Percentiles rank a stretch among this genome's conserved stretches.
Evolutionary conservation across 1,284 basidiomycete species (phyloP).

Genomic region (Lignosus rhinocerotis): DNA sequence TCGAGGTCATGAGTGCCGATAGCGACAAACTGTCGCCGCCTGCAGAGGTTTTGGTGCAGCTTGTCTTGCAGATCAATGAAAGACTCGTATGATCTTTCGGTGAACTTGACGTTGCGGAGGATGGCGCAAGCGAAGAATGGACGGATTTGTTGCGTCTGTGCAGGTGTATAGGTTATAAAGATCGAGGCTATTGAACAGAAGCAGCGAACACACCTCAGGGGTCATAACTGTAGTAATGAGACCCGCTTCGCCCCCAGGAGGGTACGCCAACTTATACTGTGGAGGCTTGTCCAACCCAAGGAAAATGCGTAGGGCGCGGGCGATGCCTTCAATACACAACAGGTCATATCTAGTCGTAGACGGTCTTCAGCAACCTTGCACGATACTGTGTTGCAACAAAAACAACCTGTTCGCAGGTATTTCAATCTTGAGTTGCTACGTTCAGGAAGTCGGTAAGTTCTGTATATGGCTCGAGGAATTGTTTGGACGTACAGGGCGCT

Average conservation of each 20-base stretch:
- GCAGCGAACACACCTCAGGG: conserved; percentile 58
- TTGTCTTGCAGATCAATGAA: conserved; percentile 99
- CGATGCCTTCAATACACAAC: conserved; percentile 95
- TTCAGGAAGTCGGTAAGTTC: neutral
- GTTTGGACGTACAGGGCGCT: conserved; percentile 66
- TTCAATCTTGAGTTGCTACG: conserved; percentile 96
- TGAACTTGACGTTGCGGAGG: conserved; percentile 89
- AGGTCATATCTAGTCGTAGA: conserved; percentile 82
- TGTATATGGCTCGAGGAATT: neutral
- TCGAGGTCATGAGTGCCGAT: conserved; percentile 99
- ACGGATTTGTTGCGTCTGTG: conserved; percentile 78
- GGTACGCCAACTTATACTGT: conserved; percentile 70
- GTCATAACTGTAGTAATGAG: conserved; percentile 71
- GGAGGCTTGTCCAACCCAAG: conserved; percentile 74
- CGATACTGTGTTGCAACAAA: conserved; percentile 1
- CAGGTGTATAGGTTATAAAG: neutral
- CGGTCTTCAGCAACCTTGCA: neutral
- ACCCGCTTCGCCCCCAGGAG: conserved; percentile 61
- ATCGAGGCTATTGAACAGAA: neutral
- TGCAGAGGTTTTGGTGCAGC: conserved; percentile 94
- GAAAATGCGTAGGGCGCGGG: conserved; percentile 87
- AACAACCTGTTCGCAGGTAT: conserved; percentile 88
- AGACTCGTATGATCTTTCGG: conserved; percentile 86
- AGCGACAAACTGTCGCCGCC: conserved; percentile 88
- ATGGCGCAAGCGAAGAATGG: conserved; percentile 92